Evolutionary conservation across 2,329 filamentous ascomycete species (phyloP).

Genomic region (Orbilia brochopaga): DNA sequence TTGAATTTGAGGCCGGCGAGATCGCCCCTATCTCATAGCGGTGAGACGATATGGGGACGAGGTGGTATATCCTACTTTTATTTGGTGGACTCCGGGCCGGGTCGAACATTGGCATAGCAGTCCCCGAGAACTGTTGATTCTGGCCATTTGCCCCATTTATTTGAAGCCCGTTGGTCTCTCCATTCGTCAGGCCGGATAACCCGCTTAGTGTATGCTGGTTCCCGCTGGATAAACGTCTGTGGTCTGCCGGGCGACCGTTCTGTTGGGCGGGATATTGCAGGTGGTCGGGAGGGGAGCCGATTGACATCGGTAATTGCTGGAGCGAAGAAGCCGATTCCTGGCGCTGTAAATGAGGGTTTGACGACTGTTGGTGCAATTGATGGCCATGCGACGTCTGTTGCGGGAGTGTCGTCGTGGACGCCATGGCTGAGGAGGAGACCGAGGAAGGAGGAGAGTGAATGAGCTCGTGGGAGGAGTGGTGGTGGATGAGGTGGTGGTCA

Average conservation of each 20-base stretch:
- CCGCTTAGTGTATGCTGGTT: slow-evolving; percentile 46
- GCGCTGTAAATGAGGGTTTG: slow-evolving; percentile 43
- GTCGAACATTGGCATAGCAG: slow-evolving; percentile 29
- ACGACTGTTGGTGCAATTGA: slow-evolving; percentile 49
- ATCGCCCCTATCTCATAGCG: neutral
- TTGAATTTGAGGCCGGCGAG: neutral
- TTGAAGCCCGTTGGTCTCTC: slow-evolving; percentile 42
- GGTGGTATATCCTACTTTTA: slow-evolving; percentile 41
- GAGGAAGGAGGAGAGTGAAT: slow-evolving; percentile 50
- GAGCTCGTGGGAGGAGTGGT: slow-evolving; percentile 48
- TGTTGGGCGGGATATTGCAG: slow-evolving; percentile 49
- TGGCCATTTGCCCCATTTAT: slow-evolving; percentile 43
- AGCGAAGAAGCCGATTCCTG: slow-evolving; percentile 47
- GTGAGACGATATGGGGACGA: slow-evolving; percentile 6
- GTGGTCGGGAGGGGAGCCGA: slow-evolving; percentile 50
- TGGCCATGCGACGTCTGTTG: slow-evolving; percentile 42
- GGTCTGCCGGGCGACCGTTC: slow-evolving; percentile 46
- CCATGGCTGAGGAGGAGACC: slow-evolving; percentile 47
- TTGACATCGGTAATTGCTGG: slow-evolving; percentile 38
- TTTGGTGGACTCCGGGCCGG: slow-evolving; percentile 43
- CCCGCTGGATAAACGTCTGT: slow-evolving; percentile 48
- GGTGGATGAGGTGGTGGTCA: slow-evolving; percentile 47
- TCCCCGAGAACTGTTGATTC: slow-evolving; percentile 18
- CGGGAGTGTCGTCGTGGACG: slow-evolving; percentile 43
- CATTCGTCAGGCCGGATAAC: slow-evolving; percentile 31